Evolutionary conservation across 2,329 filamentous ascomycete species (phyloP).

Genomic region (Juglanconis juglandina): DNA sequence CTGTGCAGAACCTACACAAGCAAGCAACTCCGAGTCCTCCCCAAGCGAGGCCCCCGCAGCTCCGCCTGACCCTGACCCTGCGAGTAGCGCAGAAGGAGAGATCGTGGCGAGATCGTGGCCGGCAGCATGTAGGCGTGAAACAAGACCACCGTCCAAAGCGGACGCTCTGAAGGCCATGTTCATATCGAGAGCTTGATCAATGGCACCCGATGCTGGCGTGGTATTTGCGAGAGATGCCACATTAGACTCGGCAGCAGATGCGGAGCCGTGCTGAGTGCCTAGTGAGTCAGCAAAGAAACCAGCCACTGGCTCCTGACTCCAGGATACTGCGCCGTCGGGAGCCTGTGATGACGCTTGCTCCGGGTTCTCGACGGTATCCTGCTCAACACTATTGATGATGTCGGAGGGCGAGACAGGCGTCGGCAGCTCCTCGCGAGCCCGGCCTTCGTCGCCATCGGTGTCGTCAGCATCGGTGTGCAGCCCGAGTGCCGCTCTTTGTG

Average conservation of each 20-base stretch:
- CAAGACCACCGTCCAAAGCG: slow-evolving; percentile 3
- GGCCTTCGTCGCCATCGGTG: neutral
- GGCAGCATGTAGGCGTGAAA: neutral
- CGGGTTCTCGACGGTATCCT: slow-evolving; percentile 7
- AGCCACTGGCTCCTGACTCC: slow-evolving; percentile 6
- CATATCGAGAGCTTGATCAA: neutral
- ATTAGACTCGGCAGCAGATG: slow-evolving; percentile 2
- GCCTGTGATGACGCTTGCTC: neutral
- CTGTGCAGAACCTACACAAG: neutral
- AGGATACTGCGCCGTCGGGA: neutral
- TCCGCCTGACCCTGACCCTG: neutral
- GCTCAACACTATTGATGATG: slow-evolving; percentile 17
- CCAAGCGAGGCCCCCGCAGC: neutral
- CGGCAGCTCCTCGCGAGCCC: slow-evolving; percentile 1
- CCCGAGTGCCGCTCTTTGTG: neutral
- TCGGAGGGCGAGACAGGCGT: slow-evolving; percentile 15
- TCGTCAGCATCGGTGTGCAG: neutral
- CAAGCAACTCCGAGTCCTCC: neutral
- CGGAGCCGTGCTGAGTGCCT: slow-evolving; percentile 5
- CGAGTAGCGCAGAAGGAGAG: slow-evolving; percentile 14
- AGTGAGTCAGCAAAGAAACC: neutral
- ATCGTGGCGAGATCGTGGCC: slow-evolving; percentile 9
- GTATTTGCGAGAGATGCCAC: slow-evolving; percentile 5
- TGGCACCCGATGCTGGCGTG: slow-evolving; percentile 5
- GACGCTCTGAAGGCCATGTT: slow-evolving; percentile 1